These are phyloP conservation scores for Gossypium anomalum DNA, from an alignment of 345 rosid genomes.

Conservation along the genomic window DNA sequence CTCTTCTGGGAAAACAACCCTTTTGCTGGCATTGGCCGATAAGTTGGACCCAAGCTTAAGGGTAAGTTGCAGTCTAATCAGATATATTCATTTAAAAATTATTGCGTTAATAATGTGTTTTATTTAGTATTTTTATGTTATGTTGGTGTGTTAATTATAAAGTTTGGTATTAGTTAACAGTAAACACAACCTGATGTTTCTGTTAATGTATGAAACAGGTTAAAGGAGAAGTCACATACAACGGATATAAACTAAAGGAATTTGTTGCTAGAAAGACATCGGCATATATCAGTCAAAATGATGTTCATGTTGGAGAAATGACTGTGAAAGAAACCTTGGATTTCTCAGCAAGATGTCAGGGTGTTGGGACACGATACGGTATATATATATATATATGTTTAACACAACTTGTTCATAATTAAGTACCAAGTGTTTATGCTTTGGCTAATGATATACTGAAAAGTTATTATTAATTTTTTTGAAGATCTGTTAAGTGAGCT, in stretches of 20 bases:
- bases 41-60: conserved; percentile 61
- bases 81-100: too few relatives aligned
- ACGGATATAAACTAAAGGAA: conserved; percentile 61
- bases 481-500: conserved; percentile 70
- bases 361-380: conserved; percentile 90
- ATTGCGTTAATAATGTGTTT: too few relatives aligned
- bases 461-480: not conserved
- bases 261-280: conserved; percentile 84
- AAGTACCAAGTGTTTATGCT: not conserved
- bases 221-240: conserved; percentile 59
- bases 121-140: not conserved
- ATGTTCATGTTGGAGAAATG: conserved; percentile 83
- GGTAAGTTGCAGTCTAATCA: conserved; percentile 27
- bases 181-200: not conserved
- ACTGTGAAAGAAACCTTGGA: conserved; percentile 91
- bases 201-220: conserved; percentile 39
- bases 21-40: conserved; percentile 72
- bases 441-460: not conserved
- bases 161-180: not conserved
- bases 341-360: conserved; percentile 92
- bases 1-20: conserved; percentile 85
- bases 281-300: conserved; percentile 90
- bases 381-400: not conserved
- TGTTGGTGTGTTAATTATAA: not conserved
- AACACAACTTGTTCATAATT: not conserved